Base-by-base conservation (phyloP, 139 green algal genomes). In the Picochlorum sp. region DNA sequence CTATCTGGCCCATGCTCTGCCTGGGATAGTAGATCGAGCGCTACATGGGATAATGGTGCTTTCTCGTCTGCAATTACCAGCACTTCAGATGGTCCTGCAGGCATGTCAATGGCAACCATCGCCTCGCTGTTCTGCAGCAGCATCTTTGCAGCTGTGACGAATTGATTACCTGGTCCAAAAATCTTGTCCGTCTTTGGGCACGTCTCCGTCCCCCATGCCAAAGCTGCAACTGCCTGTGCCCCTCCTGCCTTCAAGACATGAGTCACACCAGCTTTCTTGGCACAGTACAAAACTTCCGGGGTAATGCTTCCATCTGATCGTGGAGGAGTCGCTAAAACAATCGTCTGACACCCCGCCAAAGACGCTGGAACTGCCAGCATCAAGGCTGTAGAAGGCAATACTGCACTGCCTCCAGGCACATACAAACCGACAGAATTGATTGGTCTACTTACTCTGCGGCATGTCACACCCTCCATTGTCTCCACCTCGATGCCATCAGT, bases 21-120 rank as follows among this genome's bases (percentile, higher is more conserved):
- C 77, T 98, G 92, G 0, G 84, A 96, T 6, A 98, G 75, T 63
- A 99, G 73, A 81, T 99, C 94, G 1, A 91, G 81, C 2, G 94
- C 94, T 4, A 98, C 83, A 77, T 95, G 85, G 0, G 76, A 80
- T 0, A 73, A 75, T 51, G 74, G 20, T 8, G 94, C 94, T 14
- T 67, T 83, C 6, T 61, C 82, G 65, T 99, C 94, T 5, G 92
- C 91, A 20, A 98, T 89, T 14, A 98, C 92, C 49, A 98, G 78
- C 61, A 98, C 89, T 81, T 85, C 79, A n/a, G 68, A 83, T 34
- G 86, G 84, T 20, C 91, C 91, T 8, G 91, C 92, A 4, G 92
- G 90, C 92, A 98, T 98, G 83, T 98, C 92, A 66, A 98, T 98
- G 56, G 85, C 79, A 14, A 98, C 69, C 91, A 97, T 97, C 24